A percentile compares a stretch with the other conserved stretches of the same genome.
Evolutionary conservation across 2,329 filamentous ascomycete species (phyloP).

Genomic region (Xylariaceae sp.): DNA sequence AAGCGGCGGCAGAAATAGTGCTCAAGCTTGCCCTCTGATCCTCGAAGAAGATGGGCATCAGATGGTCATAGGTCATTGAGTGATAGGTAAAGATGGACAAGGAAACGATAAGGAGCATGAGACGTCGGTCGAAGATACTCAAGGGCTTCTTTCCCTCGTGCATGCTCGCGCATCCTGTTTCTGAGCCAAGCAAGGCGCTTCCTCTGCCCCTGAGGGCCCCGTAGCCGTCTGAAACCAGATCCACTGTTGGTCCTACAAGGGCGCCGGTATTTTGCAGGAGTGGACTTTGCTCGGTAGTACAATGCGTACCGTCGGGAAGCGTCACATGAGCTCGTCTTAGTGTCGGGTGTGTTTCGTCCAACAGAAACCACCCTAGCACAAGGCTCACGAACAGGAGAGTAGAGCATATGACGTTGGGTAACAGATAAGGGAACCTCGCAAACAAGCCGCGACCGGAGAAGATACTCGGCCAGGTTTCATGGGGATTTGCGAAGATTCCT

Average conservation of each 20-base stretch:
- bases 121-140: constrained; percentile 52
- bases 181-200: constrained; percentile 46
- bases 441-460: constrained; percentile 69
- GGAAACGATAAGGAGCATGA: constrained; percentile 73
- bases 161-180: constrained; percentile 24
- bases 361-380: constrained; percentile 68
- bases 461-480: constrained; percentile 62
- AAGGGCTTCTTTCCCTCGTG: constrained; percentile 34
- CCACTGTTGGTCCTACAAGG: constrained; percentile 65
- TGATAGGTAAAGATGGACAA: constrained; percentile 91
- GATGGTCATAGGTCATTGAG: constrained; percentile 89
- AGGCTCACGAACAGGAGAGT: constrained; percentile 72
- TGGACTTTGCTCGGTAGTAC: constrained; percentile 62
- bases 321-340: constrained; percentile 53
- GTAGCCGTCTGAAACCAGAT: constrained; percentile 73
- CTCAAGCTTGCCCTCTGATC: constrained; percentile 54
- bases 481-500: constrained; percentile 77
- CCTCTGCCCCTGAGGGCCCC: constrained; percentile 56
- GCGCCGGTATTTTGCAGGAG: constrained; percentile 71
- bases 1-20: constrained; percentile 30
- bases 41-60: constrained; percentile 89
- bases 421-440: constrained; percentile 73
- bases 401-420: constrained; percentile 85
- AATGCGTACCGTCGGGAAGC: constrained; percentile 42
- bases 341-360: constrained; percentile 86